Evolutionary conservation across 306 rosid genomes (phyloP).

Genomic region (Sechiopsis laciniata): DNA sequence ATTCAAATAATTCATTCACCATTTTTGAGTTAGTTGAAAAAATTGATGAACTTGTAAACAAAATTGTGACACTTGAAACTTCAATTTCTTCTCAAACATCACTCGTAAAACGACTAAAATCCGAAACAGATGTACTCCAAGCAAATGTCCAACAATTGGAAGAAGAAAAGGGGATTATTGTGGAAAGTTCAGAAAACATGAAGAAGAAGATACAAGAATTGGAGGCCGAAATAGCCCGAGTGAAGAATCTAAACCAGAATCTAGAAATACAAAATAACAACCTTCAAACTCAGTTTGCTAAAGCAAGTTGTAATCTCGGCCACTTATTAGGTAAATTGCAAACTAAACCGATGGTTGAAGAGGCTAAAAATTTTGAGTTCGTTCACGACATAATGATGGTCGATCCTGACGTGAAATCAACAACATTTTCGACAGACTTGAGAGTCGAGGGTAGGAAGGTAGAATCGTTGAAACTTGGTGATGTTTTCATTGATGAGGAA

Average conservation of each 20-base stretch:
- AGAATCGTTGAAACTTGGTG: constrained; percentile 11
- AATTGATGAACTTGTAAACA: constrained; percentile 69
- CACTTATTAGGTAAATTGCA: constrained; percentile 49
- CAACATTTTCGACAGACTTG: constrained; percentile 23
- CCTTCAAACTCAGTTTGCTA: constrained; percentile 42
- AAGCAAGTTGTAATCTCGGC: constrained; percentile 51
- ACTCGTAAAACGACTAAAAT: constrained; percentile 46
- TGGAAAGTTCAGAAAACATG: constrained; percentile 45
- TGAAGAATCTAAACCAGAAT: constrained; percentile 37
- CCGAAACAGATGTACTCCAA: constrained; percentile 65
- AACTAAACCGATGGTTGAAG: constrained; percentile 43
- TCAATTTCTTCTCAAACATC: constrained; percentile 53
- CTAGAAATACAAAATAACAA: constrained; percentile 33
- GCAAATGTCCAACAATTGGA: constrained; percentile 43
- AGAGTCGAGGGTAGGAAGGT: constrained; percentile 35
- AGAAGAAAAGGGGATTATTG: constrained; percentile 57
- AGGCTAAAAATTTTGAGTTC: constrained; percentile 29
- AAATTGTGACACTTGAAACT: constrained; percentile 60
- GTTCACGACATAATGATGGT: constrained; percentile 22
- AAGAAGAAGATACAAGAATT: constrained; percentile 45
- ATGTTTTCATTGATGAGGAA: constrained; percentile 26
- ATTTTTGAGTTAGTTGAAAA: constrained; percentile 63
- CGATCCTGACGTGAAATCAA: constrained; percentile 18
- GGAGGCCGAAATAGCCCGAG: constrained; percentile 54
- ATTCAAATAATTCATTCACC: constrained; percentile 37